A percentile compares a stretch with the other conserved stretches of the same genome.
phyloP scores from a whole-genome alignment of 495 filamentous ascomycete genomes.

The Cercophora samala region DNA sequence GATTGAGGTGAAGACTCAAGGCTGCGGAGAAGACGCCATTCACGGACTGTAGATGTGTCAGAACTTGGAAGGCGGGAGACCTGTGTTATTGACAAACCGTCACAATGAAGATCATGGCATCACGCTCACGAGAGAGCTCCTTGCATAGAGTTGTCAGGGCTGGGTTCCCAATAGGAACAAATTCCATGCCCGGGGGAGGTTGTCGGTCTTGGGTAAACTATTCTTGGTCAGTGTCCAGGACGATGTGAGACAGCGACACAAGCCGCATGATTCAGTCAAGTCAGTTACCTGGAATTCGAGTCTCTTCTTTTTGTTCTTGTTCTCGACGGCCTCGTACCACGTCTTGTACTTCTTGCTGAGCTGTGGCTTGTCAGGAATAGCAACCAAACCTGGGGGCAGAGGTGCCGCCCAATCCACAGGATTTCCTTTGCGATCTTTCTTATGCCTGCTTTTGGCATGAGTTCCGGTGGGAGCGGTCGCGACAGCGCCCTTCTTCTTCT shows the following conservation, averaged over 20 bases:
- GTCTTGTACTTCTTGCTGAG: conserved; percentile 50
- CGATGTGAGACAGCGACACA: background rate
- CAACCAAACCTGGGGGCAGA: conserved; percentile 31
- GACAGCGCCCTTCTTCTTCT: conserved; percentile 23
- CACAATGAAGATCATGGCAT: conserved; percentile 70
- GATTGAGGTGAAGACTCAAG: conserved; percentile 56
- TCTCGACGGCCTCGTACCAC: conserved; percentile 54
- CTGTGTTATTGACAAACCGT: conserved; percentile 55
- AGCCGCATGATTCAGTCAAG: conserved; percentile 22
- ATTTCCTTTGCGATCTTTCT: conserved; percentile 30
- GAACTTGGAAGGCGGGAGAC: conserved; percentile 14
- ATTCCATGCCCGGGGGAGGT: conserved; percentile 75
- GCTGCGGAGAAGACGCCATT: conserved; percentile 12
- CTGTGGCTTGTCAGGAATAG: conserved; percentile 29
- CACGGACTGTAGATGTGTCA: conserved; percentile 14
- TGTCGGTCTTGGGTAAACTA: conserved; percentile 44
- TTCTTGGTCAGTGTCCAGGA: conserved; percentile 25
- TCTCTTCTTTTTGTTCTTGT: conserved; percentile 56
- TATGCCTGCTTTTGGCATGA: conserved; percentile 37
- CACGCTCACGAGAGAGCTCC: conserved; percentile 67
- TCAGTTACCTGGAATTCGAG: conserved; percentile 46
- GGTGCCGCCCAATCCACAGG: conserved; percentile 33
- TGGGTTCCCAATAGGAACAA: conserved; percentile 78
- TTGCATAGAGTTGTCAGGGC: conserved; percentile 73
- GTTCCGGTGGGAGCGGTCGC: conserved; percentile 18